Evolutionary conservation across 768 basidiomycete genomes (phyloP).

Genomic region (Lactarius sanguifluus): DNA sequence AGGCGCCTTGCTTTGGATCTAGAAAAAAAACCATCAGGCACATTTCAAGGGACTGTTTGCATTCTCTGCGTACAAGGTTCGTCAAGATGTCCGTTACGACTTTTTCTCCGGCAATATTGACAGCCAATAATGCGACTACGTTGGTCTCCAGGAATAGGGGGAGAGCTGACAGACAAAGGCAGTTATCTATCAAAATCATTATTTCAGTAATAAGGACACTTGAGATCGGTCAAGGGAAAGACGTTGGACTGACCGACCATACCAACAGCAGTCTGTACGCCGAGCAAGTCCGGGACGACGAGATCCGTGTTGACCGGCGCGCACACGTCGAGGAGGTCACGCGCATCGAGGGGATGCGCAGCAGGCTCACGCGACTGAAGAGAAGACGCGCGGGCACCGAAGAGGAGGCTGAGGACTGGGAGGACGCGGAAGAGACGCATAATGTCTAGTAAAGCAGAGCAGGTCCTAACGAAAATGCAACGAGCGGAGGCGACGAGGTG

Average conservation of each 20-base stretch:
- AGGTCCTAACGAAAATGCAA: neutral
- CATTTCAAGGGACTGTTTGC: neutral
- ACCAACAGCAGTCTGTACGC: conserved; percentile 36
- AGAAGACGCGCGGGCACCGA: conserved; percentile 17
- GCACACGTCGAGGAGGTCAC: conserved; percentile 41
- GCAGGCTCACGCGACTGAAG: conserved; percentile 6
- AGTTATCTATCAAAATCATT: conserved; percentile 37
- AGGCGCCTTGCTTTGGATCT: conserved; percentile 34
- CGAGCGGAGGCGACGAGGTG: neutral
- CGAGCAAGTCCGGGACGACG: conserved; percentile 33
- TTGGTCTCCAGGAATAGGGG: conserved; percentile 40
- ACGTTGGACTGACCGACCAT: conserved; percentile 30
- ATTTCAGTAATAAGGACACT: neutral
- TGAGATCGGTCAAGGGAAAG: conserved; percentile 1
- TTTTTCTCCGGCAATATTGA: conserved; percentile 36
- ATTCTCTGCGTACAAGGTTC: conserved; percentile 37
- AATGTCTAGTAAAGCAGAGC: too few relatives aligned
- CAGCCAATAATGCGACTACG: conserved; percentile 35
- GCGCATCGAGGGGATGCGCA: conserved; percentile 15
- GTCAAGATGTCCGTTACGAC: conserved; percentile 37
- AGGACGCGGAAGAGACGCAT: conserved; percentile 25
- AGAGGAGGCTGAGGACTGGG: conserved; percentile 8
- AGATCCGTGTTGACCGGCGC: conserved; percentile 40
- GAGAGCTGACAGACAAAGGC: conserved; percentile 45
- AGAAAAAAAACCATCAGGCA: neutral